Percentiles rank a stretch among this genome's conserved stretches.
Conservation (phyloP, 176 grass and related monocot species). For the Zizania latifolia region DNA sequence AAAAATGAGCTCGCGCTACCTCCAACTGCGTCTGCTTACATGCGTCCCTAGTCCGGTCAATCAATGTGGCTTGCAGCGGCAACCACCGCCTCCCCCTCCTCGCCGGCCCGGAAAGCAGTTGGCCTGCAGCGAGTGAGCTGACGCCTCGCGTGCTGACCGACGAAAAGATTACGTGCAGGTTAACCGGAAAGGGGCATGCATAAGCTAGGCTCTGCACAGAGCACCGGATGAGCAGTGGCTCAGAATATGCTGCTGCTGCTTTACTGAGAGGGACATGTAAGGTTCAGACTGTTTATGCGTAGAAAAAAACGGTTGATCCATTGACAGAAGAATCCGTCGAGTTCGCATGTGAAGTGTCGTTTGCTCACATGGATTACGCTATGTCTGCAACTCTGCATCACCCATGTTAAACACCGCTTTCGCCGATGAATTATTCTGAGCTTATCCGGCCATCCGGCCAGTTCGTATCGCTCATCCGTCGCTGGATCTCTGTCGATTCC, state of each 20-base stretch:
- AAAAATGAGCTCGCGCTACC: neutral
- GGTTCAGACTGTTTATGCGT: neutral
- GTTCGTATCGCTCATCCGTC: neutral
- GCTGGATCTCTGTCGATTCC: neutral
- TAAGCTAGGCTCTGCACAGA: neutral
- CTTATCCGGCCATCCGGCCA: neutral
- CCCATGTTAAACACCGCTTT: constrained; percentile 27
- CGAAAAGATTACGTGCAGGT: neutral
- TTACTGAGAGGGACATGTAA: constrained; percentile 15
- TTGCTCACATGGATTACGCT: constrained; percentile 15
- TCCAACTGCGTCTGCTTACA: neutral
- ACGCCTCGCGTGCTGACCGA: neutral
- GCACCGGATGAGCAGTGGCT: too few species aligned
- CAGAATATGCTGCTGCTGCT: constrained; percentile 3
- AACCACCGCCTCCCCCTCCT: neutral
- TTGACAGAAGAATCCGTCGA: constrained; percentile 1
- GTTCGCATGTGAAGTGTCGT: constrained; percentile 27
- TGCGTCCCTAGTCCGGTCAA: neutral
- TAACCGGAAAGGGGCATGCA: neutral
- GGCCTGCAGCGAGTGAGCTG: neutral
- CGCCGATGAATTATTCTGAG: neutral
- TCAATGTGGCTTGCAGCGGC: constrained; percentile 13
- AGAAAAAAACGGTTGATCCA: neutral
- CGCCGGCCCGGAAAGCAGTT: constrained; percentile 23
- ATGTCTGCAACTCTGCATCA: neutral